phyloP scores from a whole-genome alignment of 106 monocot species.

The Dendrobium catenatum region DNA sequence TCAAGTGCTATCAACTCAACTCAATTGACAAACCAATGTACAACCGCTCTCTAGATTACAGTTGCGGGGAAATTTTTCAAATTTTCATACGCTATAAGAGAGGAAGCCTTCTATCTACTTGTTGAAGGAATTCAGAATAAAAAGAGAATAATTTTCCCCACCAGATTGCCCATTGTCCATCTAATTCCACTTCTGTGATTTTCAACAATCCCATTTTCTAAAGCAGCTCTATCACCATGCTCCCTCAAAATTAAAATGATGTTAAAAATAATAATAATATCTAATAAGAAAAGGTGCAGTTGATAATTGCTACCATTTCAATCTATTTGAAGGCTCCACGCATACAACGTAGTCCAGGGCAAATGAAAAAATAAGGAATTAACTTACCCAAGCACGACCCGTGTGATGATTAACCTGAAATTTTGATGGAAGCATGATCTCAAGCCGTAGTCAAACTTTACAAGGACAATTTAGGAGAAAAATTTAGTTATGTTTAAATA shows the following conservation, averaged over 20 bases:
- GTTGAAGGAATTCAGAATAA: no score
- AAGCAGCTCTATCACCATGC: not conserved
- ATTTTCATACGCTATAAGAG: no score
- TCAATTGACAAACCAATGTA: no score
- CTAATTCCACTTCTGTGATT: not conserved
- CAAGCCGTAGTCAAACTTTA: conserved; percentile 78
- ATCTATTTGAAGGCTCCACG: not conserved
- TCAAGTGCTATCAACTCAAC: no score
- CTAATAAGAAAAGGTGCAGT: not conserved
- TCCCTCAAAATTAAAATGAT: not conserved
- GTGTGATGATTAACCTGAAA: conserved; percentile 29
- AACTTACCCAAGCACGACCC: conserved; percentile 63
- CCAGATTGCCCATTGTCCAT: not conserved
- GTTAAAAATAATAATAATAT: not conserved
- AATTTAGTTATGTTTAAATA: not conserved
- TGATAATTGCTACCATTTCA: not conserved
- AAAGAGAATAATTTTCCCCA: not conserved
- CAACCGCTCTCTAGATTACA: no score
- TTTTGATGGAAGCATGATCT: conserved; percentile 73
- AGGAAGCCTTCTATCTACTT: no score
- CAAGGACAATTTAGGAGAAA: not conserved
- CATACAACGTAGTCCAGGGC: not conserved
- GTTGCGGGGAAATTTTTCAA: no score
- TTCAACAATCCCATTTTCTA: not conserved
- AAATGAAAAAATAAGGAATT: not conserved